phyloP scores from a whole-genome alignment of 1,284 basidiomycete species.

The Schizophyllum amplum region DNA sequence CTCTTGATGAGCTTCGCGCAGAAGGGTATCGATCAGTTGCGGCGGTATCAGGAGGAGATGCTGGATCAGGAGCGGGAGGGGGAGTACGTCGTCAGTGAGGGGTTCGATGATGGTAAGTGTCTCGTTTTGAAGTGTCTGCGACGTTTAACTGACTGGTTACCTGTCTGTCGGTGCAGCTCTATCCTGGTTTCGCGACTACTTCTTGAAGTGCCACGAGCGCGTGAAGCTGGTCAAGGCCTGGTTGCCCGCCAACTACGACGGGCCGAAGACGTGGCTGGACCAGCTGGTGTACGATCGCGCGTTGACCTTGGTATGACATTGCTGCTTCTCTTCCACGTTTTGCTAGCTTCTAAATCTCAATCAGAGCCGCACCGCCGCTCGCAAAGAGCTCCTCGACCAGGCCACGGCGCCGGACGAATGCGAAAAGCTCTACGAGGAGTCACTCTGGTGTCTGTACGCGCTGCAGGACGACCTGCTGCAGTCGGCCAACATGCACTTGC shows the following conservation, averaged over 20 bases:
- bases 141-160: no score
- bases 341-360: conserved; percentile 2
- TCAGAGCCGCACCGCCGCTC: conserved; percentile 87
- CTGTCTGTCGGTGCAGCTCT: conserved; percentile 47
- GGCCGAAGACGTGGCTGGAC: conserved; percentile 68
- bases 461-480: conserved; percentile 88
- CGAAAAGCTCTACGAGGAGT: conserved; percentile 91
- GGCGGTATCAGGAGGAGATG: conserved; percentile 65
- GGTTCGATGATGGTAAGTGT: conserved; percentile 66
- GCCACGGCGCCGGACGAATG: conserved; percentile 70
- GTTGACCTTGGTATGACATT: conserved; percentile 46
- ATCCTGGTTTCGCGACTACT: conserved; percentile 71
- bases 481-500: conserved; percentile 73
- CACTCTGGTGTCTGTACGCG: conserved; percentile 86
- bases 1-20: conserved; percentile 90
- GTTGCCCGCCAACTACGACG: conserved; percentile 66
- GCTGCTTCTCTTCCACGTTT: neutral
- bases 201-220: conserved; percentile 70
- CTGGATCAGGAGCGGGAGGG: conserved; percentile 71
- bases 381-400: conserved; percentile 84
- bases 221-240: conserved; percentile 73
- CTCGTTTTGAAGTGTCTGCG: no score
- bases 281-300: conserved; percentile 80
- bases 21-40: conserved; percentile 76
- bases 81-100: conserved; percentile 60